Conservation (phyloP, 139 green algal species). For the Micractinium conductrix region DNA sequence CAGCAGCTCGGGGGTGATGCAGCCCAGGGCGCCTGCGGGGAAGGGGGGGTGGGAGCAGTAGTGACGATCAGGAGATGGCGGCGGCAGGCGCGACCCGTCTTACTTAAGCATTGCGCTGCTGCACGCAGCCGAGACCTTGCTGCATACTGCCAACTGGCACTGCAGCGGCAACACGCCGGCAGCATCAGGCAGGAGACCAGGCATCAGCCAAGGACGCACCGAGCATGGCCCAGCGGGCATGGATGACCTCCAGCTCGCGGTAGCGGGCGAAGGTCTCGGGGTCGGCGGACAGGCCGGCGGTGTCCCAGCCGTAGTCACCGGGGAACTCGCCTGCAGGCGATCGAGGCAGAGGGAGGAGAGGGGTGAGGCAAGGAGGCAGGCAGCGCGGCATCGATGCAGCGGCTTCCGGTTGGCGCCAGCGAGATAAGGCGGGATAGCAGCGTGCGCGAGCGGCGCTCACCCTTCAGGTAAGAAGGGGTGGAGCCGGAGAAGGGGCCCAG, state of each 20-base stretch:
- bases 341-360: background rate
- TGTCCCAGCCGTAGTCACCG: conserved; percentile 98
- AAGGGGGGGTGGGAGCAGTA: background rate
- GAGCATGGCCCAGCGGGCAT: conserved; percentile 86
- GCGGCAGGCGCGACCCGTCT: too few relatives aligned
- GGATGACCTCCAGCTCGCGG: conserved; percentile 64
- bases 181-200: conserved; percentile 44
- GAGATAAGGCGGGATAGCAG: conserved; percentile 19
- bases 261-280: conserved; percentile 91
- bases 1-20: conserved; percentile 74
- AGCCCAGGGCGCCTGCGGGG: conserved; percentile 76
- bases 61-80: background rate
- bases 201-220: conserved; percentile 83
- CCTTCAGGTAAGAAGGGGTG: conserved; percentile 55
- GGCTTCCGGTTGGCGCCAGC: background rate
- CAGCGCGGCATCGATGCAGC: background rate
- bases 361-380: background rate
- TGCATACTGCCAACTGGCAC: too few relatives aligned
- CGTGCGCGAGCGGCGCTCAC: conserved; percentile 31
- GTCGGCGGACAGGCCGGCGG: conserved; percentile 94
- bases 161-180: background rate
- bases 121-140: too few relatives aligned
- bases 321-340: conserved; percentile 77
- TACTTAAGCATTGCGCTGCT: too few relatives aligned
- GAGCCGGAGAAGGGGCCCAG: conserved; percentile 85